These are phyloP conservation scores for Fusarium staphyleae DNA, from an alignment of 2,329 filamentous ascomycete species.

Conservation along the genomic window DNA sequence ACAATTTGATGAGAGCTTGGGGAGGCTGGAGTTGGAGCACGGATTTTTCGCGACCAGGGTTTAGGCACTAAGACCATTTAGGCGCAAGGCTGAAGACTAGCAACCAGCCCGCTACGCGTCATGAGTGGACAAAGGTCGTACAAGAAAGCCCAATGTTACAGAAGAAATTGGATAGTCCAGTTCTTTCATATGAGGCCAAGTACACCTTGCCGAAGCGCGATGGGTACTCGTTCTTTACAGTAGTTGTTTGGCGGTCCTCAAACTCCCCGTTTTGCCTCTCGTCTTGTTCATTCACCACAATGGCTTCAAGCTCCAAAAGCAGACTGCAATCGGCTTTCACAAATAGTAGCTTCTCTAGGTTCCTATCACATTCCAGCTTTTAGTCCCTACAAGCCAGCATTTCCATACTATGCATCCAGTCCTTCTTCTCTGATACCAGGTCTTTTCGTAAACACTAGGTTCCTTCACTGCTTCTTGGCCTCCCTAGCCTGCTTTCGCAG, in stretches of 20 bases:
- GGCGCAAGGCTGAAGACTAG: constrained; percentile 45
- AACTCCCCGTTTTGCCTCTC: too few species aligned
- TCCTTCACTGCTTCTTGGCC: constrained; percentile 67
- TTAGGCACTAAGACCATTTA: constrained; percentile 46
- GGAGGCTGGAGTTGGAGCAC: constrained; percentile 47
- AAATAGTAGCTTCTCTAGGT: neutral
- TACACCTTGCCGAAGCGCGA: too few species aligned
- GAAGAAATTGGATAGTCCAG: neutral
- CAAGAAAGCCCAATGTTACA: neutral
- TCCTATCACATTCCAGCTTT: constrained; percentile 8
- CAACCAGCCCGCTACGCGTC: constrained; percentile 29
- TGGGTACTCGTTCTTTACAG: too few species aligned
- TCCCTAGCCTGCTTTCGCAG: constrained; percentile 85
- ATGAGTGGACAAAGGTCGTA: constrained; percentile 7
- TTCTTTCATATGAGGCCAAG: too few species aligned
- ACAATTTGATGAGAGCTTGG: constrained; percentile 45
- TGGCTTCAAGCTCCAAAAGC: neutral
- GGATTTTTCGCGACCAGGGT: constrained; percentile 49
- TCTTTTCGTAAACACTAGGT: neutral
- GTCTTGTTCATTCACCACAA: too few species aligned
- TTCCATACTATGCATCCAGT: neutral
- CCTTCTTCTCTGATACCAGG: neutral
- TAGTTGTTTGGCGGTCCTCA: too few species aligned
- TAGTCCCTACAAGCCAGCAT: neutral
- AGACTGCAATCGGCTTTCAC: neutral